phyloP scores from a whole-genome alignment of 2,329 filamentous ascomycete species.

The Tympanopsis confertula region DNA sequence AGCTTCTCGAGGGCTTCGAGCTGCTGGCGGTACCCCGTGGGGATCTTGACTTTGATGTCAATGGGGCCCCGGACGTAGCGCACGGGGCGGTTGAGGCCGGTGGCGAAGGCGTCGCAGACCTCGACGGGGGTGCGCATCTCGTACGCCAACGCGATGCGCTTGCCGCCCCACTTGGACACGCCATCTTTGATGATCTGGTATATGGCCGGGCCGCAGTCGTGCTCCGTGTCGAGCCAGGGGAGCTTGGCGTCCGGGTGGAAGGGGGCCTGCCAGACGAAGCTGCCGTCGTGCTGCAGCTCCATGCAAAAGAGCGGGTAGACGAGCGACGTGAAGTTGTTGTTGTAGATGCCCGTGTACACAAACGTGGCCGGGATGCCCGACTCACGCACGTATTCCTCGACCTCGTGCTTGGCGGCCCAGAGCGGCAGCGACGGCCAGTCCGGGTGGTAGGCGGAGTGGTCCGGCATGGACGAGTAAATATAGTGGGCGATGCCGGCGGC shows the following conservation, averaged over 20 bases:
- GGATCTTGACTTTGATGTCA: conserved; percentile 75
- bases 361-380: conserved; percentile 79
- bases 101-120: conserved; percentile 69
- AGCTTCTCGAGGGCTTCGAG: conserved; percentile 59
- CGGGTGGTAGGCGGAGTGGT: conserved; percentile 70
- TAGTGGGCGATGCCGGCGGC: conserved; percentile 77
- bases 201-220: conserved; percentile 85
- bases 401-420: conserved; percentile 84
- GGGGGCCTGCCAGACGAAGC: conserved; percentile 84
- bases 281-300: conserved; percentile 73
- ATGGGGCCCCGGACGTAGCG: conserved; percentile 70
- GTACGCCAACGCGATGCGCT: conserved; percentile 76
- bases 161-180: conserved; percentile 67
- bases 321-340: conserved; percentile 95
- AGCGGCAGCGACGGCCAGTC: conserved; percentile 74
- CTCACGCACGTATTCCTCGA: conserved; percentile 81
- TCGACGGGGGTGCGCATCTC: conserved; percentile 76
- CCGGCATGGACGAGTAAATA: conserved; percentile 94
- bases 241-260: conserved; percentile 83
- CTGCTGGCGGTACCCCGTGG: conserved; percentile 78
- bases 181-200: conserved; percentile 94
- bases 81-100: conserved; percentile 67
- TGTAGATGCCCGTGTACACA: conserved; percentile 94
- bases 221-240: conserved; percentile 92
- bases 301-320: conserved; percentile 92